A percentile compares a stretch with the other conserved stretches of the same genome.
Evolutionary conservation across 441 rosid genomes (phyloP).

Genomic region (Euphorbia celastroides): DNA sequence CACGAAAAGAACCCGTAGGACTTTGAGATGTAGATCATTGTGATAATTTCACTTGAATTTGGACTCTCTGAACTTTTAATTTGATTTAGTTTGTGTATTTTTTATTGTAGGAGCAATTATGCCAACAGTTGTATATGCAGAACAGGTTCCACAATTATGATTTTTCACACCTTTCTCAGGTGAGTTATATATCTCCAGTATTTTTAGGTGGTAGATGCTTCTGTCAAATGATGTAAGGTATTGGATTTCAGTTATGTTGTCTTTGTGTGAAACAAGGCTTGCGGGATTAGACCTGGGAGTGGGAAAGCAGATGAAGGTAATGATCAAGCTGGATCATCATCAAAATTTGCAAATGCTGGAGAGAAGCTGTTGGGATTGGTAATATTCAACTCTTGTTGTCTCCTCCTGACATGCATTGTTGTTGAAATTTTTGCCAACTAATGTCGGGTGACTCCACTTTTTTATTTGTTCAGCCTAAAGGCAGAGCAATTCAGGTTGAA

Average conservation of each 20-base stretch:
- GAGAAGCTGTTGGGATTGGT: constrained; percentile 25
- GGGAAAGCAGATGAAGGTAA: constrained; percentile 14
- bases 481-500: constrained; percentile 61
- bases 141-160: constrained; percentile 19
- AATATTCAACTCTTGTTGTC: constrained; percentile 9
- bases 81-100: neutral
- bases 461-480: constrained; percentile 37
- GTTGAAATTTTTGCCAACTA: neutral
- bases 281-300: constrained; percentile 17
- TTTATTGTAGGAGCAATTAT: constrained; percentile 28
- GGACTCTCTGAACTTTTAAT: constrained; percentile 2
- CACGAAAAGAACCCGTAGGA: neutral
- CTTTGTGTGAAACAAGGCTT: constrained; percentile 21
- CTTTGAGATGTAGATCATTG: neutral
- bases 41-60: constrained; percentile 6
- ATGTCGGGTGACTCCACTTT: neutral
- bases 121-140: constrained; percentile 22
- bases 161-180: constrained; percentile 25
- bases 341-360: constrained; percentile 21
- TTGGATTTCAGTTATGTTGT: constrained; percentile 5
- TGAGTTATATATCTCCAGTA: constrained; percentile 4
- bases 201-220: constrained; percentile 8
- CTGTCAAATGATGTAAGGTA: constrained; percentile 2
- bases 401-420: neutral
- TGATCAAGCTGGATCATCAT: constrained; percentile 16